These are phyloP conservation scores for Trypanosoma congolense DNA, from an alignment of 208 protist species.

Conservation along the genomic window DNA sequence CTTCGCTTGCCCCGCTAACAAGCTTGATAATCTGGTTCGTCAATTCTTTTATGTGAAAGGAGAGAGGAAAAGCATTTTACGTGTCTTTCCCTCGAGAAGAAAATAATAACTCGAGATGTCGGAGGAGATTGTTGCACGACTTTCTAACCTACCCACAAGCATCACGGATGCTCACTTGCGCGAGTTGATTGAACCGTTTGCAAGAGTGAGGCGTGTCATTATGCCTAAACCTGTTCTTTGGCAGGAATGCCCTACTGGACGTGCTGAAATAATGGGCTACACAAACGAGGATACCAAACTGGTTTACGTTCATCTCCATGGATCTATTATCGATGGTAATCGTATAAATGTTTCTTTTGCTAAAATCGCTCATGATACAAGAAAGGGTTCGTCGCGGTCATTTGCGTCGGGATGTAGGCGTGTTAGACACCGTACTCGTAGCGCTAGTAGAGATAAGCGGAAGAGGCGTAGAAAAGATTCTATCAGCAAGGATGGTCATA, in stretches of 20 bases:
- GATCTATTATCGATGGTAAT: slow-evolving; percentile 35
- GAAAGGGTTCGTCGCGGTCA: background rate
- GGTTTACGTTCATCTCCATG: slow-evolving; percentile 35
- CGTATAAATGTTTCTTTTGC: slow-evolving; percentile 36
- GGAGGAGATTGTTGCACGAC: slow-evolving; percentile 25
- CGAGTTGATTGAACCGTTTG: slow-evolving; percentile 32
- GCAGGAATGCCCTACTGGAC: slow-evolving; percentile 33
- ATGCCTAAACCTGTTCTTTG: slow-evolving; percentile 39
- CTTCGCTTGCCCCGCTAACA: no score
- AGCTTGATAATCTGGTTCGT: no score
- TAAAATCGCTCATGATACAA: slow-evolving; percentile 8
- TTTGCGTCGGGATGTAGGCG: background rate
- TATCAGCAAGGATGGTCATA: background rate
- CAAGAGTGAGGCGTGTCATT: slow-evolving; percentile 18
- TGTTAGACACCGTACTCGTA: background rate
- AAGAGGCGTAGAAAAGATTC: background rate
- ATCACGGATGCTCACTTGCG: slow-evolving; percentile 40
- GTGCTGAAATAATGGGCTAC: slow-evolving; percentile 32
- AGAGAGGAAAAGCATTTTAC: no score
- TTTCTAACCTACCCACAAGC: slow-evolving; percentile 31
- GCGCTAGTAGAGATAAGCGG: background rate
- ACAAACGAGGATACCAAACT: slow-evolving; percentile 33
- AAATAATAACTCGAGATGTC: slow-evolving; percentile 8
- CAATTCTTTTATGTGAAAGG: no score
- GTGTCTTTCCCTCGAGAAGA: no score